phyloP scores from a whole-genome alignment of 1,139 yeast species.

The Yamadazyma sp. region DNA sequence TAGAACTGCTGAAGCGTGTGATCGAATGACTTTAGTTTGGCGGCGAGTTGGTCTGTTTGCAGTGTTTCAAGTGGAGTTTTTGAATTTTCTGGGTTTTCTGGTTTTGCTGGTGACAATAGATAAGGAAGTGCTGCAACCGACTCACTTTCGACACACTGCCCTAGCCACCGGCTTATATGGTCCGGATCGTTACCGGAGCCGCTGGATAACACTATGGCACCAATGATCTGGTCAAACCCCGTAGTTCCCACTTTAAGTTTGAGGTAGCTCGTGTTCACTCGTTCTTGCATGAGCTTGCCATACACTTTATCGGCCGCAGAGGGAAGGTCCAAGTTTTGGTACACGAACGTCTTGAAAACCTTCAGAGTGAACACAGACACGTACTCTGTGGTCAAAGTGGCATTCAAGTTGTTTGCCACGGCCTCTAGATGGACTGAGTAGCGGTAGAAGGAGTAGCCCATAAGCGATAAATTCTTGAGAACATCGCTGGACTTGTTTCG shows the following conservation, averaged over 20 bases:
- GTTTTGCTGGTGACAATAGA: background rate
- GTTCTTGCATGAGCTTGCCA: constrained; percentile 2
- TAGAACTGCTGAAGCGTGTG: constrained; percentile 1
- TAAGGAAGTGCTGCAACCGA: background rate
- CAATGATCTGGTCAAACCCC: constrained; percentile 14
- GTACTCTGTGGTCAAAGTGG: background rate
- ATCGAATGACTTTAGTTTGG: constrained; percentile 2
- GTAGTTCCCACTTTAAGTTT: constrained; percentile 11
- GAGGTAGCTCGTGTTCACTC: constrained; percentile 7
- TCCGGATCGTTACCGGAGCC: background rate
- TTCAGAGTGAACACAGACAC: constrained; percentile 7
- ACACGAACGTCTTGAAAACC: constrained; percentile 9
- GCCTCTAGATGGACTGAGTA: constrained; percentile 2
- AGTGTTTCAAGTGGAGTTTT: background rate
- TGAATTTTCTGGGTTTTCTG: too few species aligned
- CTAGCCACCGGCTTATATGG: constrained; percentile 5
- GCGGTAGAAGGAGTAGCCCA: constrained; percentile 11
- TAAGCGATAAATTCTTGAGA: constrained; percentile 5
- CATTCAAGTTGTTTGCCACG: background rate
- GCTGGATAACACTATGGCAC: constrained; percentile 3
- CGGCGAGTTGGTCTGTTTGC: background rate
- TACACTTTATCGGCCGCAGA: constrained; percentile 4
- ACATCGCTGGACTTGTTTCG: background rate
- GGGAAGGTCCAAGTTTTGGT: constrained; percentile 2
- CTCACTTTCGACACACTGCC: background rate